Percentiles rank a stretch among this genome's conserved stretches.
These are phyloP conservation scores for Blastocrithidia nonstop DNA, from an alignment of 208 protist species.

Conservation along the genomic window DNA sequence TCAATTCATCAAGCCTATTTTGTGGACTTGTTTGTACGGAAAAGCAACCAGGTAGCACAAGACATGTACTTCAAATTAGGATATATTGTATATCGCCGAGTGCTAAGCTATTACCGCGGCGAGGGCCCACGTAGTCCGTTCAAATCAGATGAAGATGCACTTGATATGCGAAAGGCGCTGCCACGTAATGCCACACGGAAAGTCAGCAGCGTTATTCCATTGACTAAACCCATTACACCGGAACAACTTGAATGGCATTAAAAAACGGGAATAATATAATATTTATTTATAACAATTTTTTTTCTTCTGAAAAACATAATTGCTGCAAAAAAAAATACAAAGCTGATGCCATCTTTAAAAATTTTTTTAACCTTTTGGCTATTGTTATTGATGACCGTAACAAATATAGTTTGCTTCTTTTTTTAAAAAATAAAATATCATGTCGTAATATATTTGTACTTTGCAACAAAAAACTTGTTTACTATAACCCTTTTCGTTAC, in stretches of 20 bases:
- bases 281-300: no score
- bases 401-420: no score
- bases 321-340: no score
- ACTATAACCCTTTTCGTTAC: no score
- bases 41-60: constrained; percentile 94
- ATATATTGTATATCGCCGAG: constrained; percentile 94
- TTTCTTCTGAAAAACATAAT: no score
- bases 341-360: no score
- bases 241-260: constrained; percentile 79
- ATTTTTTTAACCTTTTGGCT: no score
- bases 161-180: constrained; percentile 97
- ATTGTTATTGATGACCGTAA: no score
- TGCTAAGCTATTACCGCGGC: constrained; percentile 74
- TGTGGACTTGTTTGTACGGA: constrained; percentile 98
- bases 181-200: constrained; percentile 71
- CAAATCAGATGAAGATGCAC: constrained; percentile 72
- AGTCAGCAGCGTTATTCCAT: constrained; percentile 58
- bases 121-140: constrained; percentile 24
- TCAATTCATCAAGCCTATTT: constrained; percentile 94
- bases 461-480: no score
- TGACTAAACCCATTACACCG: constrained; percentile 49
- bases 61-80: constrained; percentile 96
- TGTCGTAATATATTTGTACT: no score
- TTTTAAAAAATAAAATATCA: no score
- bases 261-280: constrained; percentile 4